Conservation (phyloP, 345 rosid genomes). For the Crucihimalaya himalaica region DNA sequence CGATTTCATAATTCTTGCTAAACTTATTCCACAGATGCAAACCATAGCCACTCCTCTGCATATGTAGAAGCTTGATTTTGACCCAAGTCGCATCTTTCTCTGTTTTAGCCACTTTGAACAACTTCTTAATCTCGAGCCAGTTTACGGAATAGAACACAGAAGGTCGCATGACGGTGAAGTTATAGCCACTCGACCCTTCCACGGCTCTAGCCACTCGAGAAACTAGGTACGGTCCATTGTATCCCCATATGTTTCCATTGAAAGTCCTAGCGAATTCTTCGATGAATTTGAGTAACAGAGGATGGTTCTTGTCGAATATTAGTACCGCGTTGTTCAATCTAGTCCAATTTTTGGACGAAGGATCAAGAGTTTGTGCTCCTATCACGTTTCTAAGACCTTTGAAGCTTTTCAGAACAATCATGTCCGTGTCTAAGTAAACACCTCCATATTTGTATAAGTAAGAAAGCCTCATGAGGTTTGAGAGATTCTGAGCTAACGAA, state of each 20-base stretch:
- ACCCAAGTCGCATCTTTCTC: constrained; percentile 52
- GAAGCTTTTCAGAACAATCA: constrained; percentile 58
- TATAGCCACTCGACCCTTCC: constrained; percentile 42
- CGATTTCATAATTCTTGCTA: constrained; percentile 43
- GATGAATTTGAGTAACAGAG: constrained; percentile 60
- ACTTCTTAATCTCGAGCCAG: constrained; percentile 58
- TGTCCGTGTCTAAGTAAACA: constrained; percentile 72
- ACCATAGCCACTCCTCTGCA: constrained; percentile 55
- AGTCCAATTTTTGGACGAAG: constrained; percentile 57
- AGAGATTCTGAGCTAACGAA: constrained; percentile 66
- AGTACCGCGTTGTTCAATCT: constrained; percentile 75
- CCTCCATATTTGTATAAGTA: constrained; percentile 79
- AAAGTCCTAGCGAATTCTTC: constrained; percentile 70
- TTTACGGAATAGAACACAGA: constrained; percentile 65
- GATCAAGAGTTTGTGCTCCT: constrained; percentile 66
- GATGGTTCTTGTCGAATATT: constrained; percentile 66
- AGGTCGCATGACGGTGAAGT: constrained; percentile 62
- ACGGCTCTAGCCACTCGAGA: constrained; percentile 60
- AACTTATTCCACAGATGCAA: constrained; percentile 62
- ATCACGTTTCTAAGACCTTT: constrained; percentile 56
- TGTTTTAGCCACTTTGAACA: constrained; percentile 52
- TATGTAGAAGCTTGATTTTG: constrained; percentile 47
- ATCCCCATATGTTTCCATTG: constrained; percentile 79
- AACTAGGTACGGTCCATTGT: constrained; percentile 81
- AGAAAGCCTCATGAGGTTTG: constrained; percentile 68